Evolutionary conservation across 257 asterid species (phyloP).

Genomic region (Fraxinus cuspidata): DNA sequence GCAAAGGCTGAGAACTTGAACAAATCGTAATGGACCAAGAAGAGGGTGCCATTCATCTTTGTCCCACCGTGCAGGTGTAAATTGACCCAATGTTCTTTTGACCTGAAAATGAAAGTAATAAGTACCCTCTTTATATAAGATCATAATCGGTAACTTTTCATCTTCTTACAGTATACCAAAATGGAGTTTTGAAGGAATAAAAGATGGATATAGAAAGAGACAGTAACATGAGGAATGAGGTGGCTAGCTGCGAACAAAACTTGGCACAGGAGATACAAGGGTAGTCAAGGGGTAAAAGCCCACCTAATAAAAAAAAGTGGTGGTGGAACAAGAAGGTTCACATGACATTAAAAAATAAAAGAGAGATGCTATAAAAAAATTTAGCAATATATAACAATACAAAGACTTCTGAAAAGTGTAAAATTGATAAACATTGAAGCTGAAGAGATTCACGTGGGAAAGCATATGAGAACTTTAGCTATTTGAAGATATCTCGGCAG

Average conservation of each 20-base stretch:
- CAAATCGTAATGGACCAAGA: conserved; percentile 90
- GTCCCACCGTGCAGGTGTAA: conserved; percentile 96
- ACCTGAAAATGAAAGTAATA: conserved; percentile 49
- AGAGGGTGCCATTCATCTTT: conserved; percentile 99
- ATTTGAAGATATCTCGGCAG: background rate
- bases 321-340: background rate
- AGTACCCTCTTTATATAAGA: background rate
- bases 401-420: background rate
- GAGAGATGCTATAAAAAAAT: background rate
- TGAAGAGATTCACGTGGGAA: background rate
- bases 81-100: conserved; percentile 85
- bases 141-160: background rate
- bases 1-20: conserved; percentile 93
- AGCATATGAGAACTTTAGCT: background rate
- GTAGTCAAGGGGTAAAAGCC: background rate
- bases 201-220: background rate
- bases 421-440: background rate
- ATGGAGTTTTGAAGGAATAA: background rate
- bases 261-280: too few relatives aligned
- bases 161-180: background rate
- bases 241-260: too few relatives aligned
- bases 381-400: background rate
- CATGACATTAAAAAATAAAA: background rate
- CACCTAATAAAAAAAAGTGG: background rate
- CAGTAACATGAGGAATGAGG: background rate